Evolutionary conservation across 2,329 filamentous ascomycete species (phyloP).

Genomic region (Diaporthe velutina): DNA sequence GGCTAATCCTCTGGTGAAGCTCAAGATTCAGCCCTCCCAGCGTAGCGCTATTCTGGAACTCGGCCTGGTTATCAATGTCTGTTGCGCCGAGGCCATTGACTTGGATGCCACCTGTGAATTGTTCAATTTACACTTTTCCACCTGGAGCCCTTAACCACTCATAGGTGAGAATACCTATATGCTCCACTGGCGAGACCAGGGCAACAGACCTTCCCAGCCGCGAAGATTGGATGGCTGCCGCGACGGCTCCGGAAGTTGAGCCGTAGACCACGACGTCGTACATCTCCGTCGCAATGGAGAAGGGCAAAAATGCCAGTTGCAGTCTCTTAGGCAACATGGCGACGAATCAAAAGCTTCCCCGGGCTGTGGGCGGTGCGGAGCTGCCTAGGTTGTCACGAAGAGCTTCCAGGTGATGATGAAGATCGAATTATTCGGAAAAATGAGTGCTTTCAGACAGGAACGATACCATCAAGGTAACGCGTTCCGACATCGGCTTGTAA

Average conservation of each 20-base stretch:
- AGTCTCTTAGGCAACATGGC: background rate
- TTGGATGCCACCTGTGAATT: background rate
- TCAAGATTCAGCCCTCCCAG: background rate
- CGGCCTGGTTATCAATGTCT: conserved; percentile 2
- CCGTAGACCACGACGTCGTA: background rate
- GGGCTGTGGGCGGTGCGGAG: background rate
- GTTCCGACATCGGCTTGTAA: background rate
- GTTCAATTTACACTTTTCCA: background rate
- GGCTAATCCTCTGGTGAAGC: background rate
- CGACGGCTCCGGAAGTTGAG: background rate
- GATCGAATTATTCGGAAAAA: no score
- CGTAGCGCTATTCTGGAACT: background rate
- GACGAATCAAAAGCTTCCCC: background rate
- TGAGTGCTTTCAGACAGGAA: background rate
- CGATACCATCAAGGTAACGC: background rate
- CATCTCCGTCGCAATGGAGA: background rate
- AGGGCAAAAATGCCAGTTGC: background rate
- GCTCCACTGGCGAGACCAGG: background rate
- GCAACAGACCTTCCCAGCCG: background rate
- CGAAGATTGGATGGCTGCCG: conserved; percentile 1
- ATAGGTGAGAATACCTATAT: background rate
- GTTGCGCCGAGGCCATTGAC: background rate
- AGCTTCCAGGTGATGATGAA: background rate
- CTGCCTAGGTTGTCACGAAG: background rate
- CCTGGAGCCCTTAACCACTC: background rate